These are phyloP conservation scores for Sporodiniella umbellata DNA, from an alignment of 371 early-diverging fungal species.

Conservation along the genomic window DNA sequence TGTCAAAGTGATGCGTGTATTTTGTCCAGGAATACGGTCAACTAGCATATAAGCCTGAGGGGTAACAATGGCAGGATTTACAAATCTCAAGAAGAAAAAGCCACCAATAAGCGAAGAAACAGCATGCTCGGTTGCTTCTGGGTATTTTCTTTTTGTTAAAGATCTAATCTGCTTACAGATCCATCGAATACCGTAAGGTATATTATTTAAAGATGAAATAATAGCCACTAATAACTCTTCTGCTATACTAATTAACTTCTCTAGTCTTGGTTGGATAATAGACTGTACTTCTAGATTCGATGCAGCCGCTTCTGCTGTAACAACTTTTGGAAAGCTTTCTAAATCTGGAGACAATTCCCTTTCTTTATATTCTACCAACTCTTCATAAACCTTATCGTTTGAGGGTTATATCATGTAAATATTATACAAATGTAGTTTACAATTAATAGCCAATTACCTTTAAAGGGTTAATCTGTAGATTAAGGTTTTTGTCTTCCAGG, in stretches of 20 bases:
- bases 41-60: slow-evolving; percentile 89
- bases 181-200: slow-evolving; percentile 94
- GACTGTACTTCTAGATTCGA: slow-evolving; percentile 68
- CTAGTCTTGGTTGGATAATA: slow-evolving; percentile 70
- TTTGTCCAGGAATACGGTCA: slow-evolving; percentile 68
- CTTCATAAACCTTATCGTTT: slow-evolving; percentile 86
- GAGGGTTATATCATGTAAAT: slow-evolving; percentile 71
- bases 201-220: slow-evolving; percentile 69
- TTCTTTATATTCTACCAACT: slow-evolving; percentile 67
- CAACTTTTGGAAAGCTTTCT: slow-evolving; percentile 40
- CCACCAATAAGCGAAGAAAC: slow-evolving; percentile 91
- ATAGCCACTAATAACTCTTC: slow-evolving; percentile 76
- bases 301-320: slow-evolving; percentile 71
- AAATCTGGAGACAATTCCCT: slow-evolving; percentile 47
- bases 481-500: slow-evolving; percentile 54
- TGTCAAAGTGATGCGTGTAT: slow-evolving; percentile 79
- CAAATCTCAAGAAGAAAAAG: slow-evolving; percentile 89
- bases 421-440: background rate
- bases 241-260: slow-evolving; percentile 77
- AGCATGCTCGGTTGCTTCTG: slow-evolving; percentile 75
- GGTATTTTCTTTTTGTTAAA: slow-evolving; percentile 82
- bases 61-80: slow-evolving; percentile 93
- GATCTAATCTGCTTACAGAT: slow-evolving; percentile 92
- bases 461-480: slow-evolving; percentile 88
- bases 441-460: slow-evolving; percentile 47